Evolutionary conservation across 768 basidiomycete species (phyloP), one percentile per base, ranked within the genome.

Genomic region (Auriscalpium microsporum): DNA sequence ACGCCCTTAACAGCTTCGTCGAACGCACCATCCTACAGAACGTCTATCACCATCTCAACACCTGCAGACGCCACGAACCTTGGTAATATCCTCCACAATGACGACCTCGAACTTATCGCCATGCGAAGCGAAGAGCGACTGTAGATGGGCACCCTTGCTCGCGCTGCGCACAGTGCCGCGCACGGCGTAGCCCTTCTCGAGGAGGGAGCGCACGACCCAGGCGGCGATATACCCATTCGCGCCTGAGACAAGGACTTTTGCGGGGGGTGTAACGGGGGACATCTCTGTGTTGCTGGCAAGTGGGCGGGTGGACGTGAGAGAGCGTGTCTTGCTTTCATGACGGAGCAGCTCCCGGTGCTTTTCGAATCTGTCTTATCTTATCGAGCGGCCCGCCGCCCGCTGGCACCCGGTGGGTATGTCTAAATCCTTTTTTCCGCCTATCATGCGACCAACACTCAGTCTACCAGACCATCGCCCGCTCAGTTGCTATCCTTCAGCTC

Each of bases 11-110:
- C 73, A 14, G 71, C 74, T 45, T 74, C 71, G 58, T 77, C 73
- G 57, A 77, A 78, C 1, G 70, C 71, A 33, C 67, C 65, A 17
- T 48, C 50, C 59, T 62, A 37, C 13, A 16, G 52, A 19, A 16
- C 13, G 45, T 14, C 10, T 3, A 5, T 28, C 28, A 28, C 28
- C 28, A 28, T 28, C 28, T 28, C 28, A 28, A 28, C 4, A 28
- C 28, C 28, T 28, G 28, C 28, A 28, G 28, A 28, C 28, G 28
- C 28, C 28, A 54, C 65, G 45, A 49, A 74, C 75, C 63, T 69
- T 62, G 14, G 69, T 73, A 57, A 80, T 75, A 56, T 81, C 78
- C 50, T 72, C 68, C 7, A 79, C 77, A 44, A 79, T 65, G 10
- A 73, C 74, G 57, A 73, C 69, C 49, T 73, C 71, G 53, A 77